Conservation (phyloP, 352 stramenopile species). For the Salisapilia sapeloensis region DNA sequence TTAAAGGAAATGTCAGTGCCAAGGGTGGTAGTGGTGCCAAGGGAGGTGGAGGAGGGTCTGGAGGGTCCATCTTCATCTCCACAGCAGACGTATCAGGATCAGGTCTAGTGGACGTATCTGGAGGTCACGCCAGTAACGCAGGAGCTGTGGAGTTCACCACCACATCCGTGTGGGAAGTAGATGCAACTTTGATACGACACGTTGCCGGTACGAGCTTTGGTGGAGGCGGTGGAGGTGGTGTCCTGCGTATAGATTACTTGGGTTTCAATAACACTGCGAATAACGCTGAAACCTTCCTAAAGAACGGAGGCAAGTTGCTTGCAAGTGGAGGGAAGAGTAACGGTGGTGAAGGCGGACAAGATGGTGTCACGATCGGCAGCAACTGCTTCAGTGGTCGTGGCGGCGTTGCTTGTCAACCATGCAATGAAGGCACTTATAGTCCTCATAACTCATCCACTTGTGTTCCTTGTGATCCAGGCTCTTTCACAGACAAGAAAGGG, state of each 20-base stretch:
- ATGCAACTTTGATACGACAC: slow-evolving; percentile 2
- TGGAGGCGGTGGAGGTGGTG: slow-evolving; percentile 36
- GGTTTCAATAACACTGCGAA: slow-evolving; percentile 9
- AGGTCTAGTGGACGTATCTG: slow-evolving; percentile 34
- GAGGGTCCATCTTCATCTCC: slow-evolving; percentile 41
- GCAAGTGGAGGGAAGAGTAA: slow-evolving; percentile 25
- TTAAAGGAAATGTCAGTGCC: slow-evolving; percentile 28
- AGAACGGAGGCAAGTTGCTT: slow-evolving; percentile 26
- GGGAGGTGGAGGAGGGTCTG: slow-evolving; percentile 50
- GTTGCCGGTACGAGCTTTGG: slow-evolving; percentile 14
- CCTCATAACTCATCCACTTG: slow-evolving; percentile 34
- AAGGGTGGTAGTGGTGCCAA: slow-evolving; percentile 30
- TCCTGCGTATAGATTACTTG: slow-evolving; percentile 37
- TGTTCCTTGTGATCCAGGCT: slow-evolving; percentile 46
- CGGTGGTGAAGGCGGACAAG: slow-evolving; percentile 34
- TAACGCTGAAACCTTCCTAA: slow-evolving; percentile 20
- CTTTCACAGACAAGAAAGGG: slow-evolving; percentile 26
- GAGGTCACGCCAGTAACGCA: slow-evolving; percentile 25
- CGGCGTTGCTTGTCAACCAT: slow-evolving; percentile 46
- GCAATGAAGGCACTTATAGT: slow-evolving; percentile 44
- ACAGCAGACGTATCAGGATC: slow-evolving; percentile 35
- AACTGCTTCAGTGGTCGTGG: slow-evolving; percentile 55
- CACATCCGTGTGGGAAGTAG: slow-evolving; percentile 15
- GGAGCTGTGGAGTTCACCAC: slow-evolving; percentile 5
- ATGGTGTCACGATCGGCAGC: slow-evolving; percentile 21